Evolutionary conservation across 345 rosid genomes (phyloP).

Genomic region (Eucalyptus sp.): DNA sequence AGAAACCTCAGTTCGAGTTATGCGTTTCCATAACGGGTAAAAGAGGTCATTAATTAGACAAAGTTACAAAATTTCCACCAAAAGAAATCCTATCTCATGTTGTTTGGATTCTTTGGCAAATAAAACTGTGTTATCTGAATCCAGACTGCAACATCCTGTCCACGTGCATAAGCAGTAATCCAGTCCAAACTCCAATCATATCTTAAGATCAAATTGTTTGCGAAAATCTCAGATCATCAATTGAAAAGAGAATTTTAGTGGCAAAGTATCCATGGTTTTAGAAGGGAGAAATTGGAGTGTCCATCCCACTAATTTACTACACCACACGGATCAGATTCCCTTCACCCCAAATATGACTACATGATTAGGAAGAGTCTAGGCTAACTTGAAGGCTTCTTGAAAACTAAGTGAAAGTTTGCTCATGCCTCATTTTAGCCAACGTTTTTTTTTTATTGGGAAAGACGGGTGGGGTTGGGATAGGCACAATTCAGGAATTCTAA

Average conservation of each 20-base stretch:
- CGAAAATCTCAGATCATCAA: neutral
- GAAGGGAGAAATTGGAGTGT: neutral
- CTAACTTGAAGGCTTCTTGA: neutral
- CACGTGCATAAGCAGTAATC: neutral
- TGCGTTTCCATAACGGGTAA: neutral
- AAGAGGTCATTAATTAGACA: neutral
- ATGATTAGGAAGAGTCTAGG: too few species aligned
- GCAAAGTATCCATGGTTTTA: neutral
- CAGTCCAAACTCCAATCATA: neutral
- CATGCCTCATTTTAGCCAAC: neutral
- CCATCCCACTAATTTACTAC: neutral
- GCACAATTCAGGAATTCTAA: neutral
- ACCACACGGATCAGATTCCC: neutral
- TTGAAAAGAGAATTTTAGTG: neutral
- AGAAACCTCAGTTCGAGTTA: neutral
- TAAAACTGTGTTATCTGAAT: neutral
- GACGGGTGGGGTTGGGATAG: neutral
- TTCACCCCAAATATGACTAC: neutral
- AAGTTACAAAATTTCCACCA: neutral
- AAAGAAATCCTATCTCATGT: neutral
- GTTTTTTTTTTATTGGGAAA: neutral
- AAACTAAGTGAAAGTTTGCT: neutral
- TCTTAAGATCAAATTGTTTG: neutral
- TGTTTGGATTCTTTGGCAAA: neutral
- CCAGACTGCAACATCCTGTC: neutral